Evolutionary conservation across 2,329 filamentous ascomycete genomes (phyloP).

Genomic region (Erysiphe neolycopersici): DNA sequence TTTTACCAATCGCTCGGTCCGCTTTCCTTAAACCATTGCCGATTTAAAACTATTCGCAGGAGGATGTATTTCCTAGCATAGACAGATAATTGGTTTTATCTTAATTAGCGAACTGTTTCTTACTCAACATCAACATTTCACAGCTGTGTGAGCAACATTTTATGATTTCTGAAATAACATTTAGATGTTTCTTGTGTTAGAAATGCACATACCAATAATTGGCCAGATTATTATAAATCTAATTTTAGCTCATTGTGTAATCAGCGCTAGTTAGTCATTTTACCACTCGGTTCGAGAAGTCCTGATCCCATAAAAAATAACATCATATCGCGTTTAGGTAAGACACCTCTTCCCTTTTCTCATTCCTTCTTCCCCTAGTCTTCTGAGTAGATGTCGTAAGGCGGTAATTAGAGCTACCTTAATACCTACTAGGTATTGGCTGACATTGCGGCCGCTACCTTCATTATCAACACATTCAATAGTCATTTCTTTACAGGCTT

Average conservation of each 20-base stretch:
- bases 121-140: no score
- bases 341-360: conserved; percentile 12
- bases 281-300: neutral
- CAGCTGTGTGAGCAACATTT: no score
- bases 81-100: no score
- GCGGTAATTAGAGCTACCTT: neutral
- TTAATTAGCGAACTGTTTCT: no score
- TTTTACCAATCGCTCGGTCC: no score
- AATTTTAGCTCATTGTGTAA: neutral
- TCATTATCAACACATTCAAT: conserved; percentile 4
- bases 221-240: neutral
- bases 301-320: conserved; percentile 1
- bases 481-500: conserved; percentile 5
- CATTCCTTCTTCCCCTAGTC: neutral
- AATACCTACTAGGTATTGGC: neutral
- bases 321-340: conserved; percentile 12
- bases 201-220: no score
- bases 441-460: neutral
- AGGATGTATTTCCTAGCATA: no score
- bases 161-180: no score
- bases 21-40: no score
- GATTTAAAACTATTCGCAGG: no score
- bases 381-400: neutral
- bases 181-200: no score
- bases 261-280: conserved; percentile 1